Conservation (phyloP, 805 yeast species). For the Candida palmyrensis region DNA sequence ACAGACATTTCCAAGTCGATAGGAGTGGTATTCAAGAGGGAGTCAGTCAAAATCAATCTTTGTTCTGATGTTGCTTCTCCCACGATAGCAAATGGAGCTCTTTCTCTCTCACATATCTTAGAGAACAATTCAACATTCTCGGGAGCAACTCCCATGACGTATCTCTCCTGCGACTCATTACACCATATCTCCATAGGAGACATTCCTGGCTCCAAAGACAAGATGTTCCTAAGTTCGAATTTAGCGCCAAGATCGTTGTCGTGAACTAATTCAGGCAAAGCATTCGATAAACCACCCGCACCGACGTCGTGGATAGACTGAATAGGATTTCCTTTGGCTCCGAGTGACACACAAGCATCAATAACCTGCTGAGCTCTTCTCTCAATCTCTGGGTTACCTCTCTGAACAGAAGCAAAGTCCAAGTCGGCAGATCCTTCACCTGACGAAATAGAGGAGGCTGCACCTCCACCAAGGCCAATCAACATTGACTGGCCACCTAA, state of each 20-base stretch:
- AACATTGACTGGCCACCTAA: conserved; percentile 98
- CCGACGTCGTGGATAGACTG: conserved; percentile 98
- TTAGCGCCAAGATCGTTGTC: conserved; percentile 94
- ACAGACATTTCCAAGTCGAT: conserved; percentile 95
- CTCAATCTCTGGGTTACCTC: conserved; percentile 99
- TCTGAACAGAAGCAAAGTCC: conserved; percentile 97
- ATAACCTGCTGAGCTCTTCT: conserved; percentile 98
- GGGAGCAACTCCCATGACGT: conserved; percentile 87
- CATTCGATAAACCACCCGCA: conserved; percentile 98
- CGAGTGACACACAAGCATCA: conserved; percentile 85
- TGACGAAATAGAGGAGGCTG: conserved; percentile 94
- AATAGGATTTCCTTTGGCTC: conserved; percentile 61
- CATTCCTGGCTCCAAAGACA: conserved; percentile 94
- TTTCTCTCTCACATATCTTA: conserved; percentile 85
- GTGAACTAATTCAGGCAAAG: conserved; percentile 94
- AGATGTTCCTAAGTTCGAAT: conserved; percentile 85
- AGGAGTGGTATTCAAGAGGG: conserved; percentile 73
- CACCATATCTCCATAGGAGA: conserved; percentile 99
- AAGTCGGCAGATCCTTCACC: conserved; percentile 95
- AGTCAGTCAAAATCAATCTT: conserved; percentile 76
- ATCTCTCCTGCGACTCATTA: conserved; percentile 98
- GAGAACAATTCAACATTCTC: conserved; percentile 68
- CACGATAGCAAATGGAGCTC: conserved; percentile 94
- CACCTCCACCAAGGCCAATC: conserved; percentile 99
- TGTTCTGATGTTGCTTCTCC: conserved; percentile 90